Evolutionary conservation across 495 filamentous ascomycete species (phyloP).

Genomic region (Lophium mytilinum): DNA sequence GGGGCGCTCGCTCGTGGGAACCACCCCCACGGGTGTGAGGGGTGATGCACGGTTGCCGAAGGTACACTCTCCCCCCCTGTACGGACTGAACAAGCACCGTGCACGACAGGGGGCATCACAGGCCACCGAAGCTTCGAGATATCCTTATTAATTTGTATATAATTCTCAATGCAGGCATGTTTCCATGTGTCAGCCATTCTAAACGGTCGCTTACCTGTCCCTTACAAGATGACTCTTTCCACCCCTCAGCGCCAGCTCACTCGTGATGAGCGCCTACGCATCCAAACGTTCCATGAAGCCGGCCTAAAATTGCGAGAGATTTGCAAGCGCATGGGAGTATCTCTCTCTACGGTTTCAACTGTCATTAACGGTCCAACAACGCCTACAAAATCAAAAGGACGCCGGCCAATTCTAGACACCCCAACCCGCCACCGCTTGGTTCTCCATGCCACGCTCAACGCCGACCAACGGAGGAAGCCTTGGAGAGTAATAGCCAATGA

Average conservation of each 20-base stretch:
- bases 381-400: not conserved
- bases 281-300: not conserved
- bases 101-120: too few species aligned
- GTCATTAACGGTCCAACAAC: not conserved
- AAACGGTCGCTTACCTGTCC: not conserved
- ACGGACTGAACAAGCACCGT: not conserved
- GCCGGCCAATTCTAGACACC: not conserved
- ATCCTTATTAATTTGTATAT: too few species aligned
- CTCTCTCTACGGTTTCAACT: not conserved
- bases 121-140: too few species aligned
- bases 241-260: not conserved
- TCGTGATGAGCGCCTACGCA: not conserved
- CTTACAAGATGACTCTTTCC: not conserved
- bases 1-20: not conserved
- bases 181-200: too few species aligned
- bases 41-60: too few species aligned
- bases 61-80: too few species aligned
- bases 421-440: not conserved
- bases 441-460: not conserved
- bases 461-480: not conserved
- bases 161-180: not conserved
- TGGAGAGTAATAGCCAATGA: not conserved
- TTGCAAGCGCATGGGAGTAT: not conserved
- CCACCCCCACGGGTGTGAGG: constrained; percentile 13
- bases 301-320: not conserved